Evolutionary conservation across 495 filamentous ascomycete species (phyloP).

Genomic region (Pyrenula aspistea): DNA sequence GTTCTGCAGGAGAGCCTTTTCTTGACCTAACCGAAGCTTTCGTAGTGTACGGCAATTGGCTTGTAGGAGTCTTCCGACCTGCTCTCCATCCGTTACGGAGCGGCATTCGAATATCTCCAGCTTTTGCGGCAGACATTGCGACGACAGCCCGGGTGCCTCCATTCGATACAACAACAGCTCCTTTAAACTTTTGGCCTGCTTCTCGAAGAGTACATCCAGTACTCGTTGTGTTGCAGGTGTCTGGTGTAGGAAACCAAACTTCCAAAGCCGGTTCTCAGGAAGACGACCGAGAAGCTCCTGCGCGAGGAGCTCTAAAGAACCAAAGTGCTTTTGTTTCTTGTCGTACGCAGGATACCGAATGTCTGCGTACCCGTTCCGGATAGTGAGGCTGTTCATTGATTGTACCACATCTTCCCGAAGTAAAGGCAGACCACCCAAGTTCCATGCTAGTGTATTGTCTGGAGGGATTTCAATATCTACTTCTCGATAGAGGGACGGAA

Average conservation of each 20-base stretch:
- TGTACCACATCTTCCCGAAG: neutral
- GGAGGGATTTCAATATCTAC: neutral
- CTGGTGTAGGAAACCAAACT: neutral
- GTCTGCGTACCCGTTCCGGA: neutral
- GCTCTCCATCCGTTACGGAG: neutral
- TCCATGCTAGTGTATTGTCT: neutral
- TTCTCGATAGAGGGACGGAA: neutral
- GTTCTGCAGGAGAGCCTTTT: neutral
- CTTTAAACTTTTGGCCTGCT: neutral
- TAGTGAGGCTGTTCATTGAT: neutral
- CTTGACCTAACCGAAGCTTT: neutral
- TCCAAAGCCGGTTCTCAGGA: neutral
- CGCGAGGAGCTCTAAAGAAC: neutral
- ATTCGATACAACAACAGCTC: neutral
- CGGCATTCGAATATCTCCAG: neutral
- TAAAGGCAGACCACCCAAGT: neutral
- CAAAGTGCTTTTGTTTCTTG: neutral
- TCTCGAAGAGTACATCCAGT: neutral
- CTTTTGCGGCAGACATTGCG: neutral
- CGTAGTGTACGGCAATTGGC: neutral
- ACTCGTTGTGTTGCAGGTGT: neutral
- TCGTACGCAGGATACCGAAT: neutral
- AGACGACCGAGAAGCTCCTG: neutral
- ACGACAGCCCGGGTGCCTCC: neutral
- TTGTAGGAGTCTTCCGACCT: neutral